These are phyloP conservation scores for Elsinoe batatas DNA, from an alignment of 2,329 filamentous ascomycete genomes.

Conservation along the genomic window DNA sequence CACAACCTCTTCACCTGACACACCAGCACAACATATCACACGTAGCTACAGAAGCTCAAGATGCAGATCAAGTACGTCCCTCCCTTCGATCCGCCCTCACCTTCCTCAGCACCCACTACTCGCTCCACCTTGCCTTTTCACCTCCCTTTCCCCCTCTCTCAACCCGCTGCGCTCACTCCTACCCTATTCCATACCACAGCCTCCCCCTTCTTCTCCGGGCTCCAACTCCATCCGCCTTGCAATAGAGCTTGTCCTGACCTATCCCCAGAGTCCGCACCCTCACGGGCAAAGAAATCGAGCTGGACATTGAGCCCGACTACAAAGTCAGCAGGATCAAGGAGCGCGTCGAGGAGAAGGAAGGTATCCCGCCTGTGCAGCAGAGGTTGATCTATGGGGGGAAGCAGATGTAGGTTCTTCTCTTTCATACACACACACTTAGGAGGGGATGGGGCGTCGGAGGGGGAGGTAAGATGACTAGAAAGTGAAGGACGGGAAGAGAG, in stretches of 20 bases:
- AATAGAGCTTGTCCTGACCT: no score
- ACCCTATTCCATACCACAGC: no score
- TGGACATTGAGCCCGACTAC: slow-evolving; percentile 90
- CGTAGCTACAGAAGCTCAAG: background rate
- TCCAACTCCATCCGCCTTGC: no score
- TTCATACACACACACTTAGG: background rate
- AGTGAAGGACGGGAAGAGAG: background rate
- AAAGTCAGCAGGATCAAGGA: slow-evolving; percentile 97
- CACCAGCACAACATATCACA: background rate
- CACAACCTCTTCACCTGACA: no score
- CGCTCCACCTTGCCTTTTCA: background rate
- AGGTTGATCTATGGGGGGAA: slow-evolving; percentile 93
- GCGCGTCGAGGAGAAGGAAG: slow-evolving; percentile 97
- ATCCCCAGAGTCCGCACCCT: slow-evolving; percentile 77
- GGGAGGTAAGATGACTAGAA: background rate
- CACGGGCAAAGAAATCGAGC: slow-evolving; percentile 97
- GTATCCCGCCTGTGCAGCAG: slow-evolving; percentile 94
- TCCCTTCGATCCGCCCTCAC: background rate
- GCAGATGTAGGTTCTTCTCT: slow-evolving; percentile 62
- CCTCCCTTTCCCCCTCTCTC: background rate
- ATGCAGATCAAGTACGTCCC: slow-evolving; percentile 18
- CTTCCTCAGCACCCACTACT: background rate
- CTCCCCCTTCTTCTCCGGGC: no score
- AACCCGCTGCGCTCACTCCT: no score
- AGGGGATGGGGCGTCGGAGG: background rate